Percentiles rank a stretch among this genome's conserved stretches.
phyloP scores from a whole-genome alignment of 192 early-diverging fungal species.

The Gamsiella multidivaricata region DNA sequence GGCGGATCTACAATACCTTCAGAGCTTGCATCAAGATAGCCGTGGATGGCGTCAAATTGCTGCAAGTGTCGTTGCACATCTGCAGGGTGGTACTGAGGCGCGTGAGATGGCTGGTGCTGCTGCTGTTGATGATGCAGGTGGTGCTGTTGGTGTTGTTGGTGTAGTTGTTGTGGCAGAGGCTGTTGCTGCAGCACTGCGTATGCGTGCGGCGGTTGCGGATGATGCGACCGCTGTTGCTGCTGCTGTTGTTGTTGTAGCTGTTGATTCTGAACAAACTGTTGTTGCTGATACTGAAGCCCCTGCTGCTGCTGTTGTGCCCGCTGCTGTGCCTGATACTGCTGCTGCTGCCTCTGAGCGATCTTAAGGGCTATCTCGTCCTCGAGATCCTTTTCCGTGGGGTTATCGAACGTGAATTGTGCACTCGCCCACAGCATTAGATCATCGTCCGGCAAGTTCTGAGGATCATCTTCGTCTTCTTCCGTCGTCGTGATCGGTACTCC shows the following conservation, averaged over 20 bases:
- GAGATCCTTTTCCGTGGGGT: constrained; percentile 11
- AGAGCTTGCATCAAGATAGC: constrained; percentile 41
- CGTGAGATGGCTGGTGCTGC: constrained; percentile 4
- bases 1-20: constrained; percentile 22
- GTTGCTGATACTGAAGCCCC: constrained; percentile 6
- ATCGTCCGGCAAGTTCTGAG: constrained; percentile 41
- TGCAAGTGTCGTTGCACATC: constrained; percentile 41
- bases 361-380: constrained; percentile 36
- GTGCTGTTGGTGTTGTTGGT: not conserved
- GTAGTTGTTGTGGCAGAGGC: not conserved
- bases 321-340: constrained; percentile 16
- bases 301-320: constrained; percentile 21
- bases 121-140: constrained; percentile 3
- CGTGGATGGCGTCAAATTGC: constrained; percentile 51
- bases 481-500: too few relatives aligned
- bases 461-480: constrained; percentile 32
- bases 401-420: constrained; percentile 37
- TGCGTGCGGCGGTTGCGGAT: constrained; percentile 6
- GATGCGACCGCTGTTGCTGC: constrained; percentile 4
- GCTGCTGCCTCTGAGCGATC: constrained; percentile 27
- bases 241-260: not conserved
- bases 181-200: not conserved
- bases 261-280: not conserved
- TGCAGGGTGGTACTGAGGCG: constrained; percentile 12
- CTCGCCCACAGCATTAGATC: constrained; percentile 46